Evolutionary conservation across 768 basidiomycete species (phyloP), one percentile per base, ranked within the genome.

Genomic region (Tricholoma furcatifolium): DNA sequence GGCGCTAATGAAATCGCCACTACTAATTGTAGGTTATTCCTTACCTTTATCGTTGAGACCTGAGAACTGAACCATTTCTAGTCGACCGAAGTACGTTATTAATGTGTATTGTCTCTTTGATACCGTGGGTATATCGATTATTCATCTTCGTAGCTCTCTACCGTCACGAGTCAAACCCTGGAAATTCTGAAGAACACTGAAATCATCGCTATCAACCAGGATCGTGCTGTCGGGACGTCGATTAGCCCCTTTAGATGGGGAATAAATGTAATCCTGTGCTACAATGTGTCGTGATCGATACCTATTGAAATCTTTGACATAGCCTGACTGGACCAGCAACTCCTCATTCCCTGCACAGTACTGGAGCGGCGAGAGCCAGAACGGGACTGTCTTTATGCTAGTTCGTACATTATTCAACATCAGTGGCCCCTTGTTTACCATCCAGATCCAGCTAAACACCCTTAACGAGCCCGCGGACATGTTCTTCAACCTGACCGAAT

Each of bases 191-290:
- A 69, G 51, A 88, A 87, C 65, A 73, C 56, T 17, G 86, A 88
- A 60, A 79, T 87, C 36, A 69, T 87, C 7, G 85, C 82, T 6
- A 85, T 87, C 53, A 84, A 85, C 65, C 86, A 87, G 60, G 86
- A 88, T 57, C 74, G 82, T 0, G 79, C 80, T 3, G 71, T 82
- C n/a, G 85, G 85, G 2, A 78, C 77, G 6, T 77, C 77, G 47
- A 76, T 87, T 47, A 79, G 82, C 12, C 86, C 86, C 4, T 87
- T 87, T 73, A 70, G 83, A 56, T 86, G 85, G 84, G 84, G 84
- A 3, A 66, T 83, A 55, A 83, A 84, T 61, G 83, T 85, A 49
- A 35, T 77, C 64, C 35, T 6, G 27, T 5, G 11, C 14, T 31
- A 42, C 15, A 23, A 38, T 3, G 14, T 35, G 18, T 3, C n/a